Evolutionary conservation across 2,329 filamentous ascomycete species (phyloP), one percentile per base, ranked within the genome.

Genomic region (Raffaelea arxii): DNA sequence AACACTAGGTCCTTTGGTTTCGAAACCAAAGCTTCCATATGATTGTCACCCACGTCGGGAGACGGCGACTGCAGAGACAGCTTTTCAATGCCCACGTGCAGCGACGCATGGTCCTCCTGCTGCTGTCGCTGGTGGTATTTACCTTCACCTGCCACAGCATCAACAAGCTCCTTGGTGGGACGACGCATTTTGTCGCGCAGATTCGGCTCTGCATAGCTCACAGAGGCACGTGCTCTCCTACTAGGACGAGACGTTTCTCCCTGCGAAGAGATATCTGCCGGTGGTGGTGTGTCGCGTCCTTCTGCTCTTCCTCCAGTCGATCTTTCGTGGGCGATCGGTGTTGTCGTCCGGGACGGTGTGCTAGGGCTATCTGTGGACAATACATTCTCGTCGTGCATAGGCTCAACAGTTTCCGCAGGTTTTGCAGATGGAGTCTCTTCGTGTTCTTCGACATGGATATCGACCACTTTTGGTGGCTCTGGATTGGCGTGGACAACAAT

Each of bases 141-240:
- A 25, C 72, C 75, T 54, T 83, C 76, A n/a, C 76, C 79, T 11
- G 74, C 65, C 14, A 91, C 85, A 2, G 85, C 86, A 60, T 89
- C 84, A 30, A 83, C 77, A 10, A 90, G 64, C 53, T 86, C 79
- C 58, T 86, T 86, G 2, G 82, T 85, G 21, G 86, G 85, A 49
- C 86, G 76, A 49, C 86, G 77, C 86, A 92, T 90, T 66, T 92
- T 92, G 58, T 82, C 84, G 51, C 84, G 75, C 37, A 92, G 69
- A 56, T 85, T 91, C 2, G 86, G 86, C 61, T 91, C 85, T 11
- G 85, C 84, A 61, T 92, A 92, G 66, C 84, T 91, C 51, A 92
- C 76, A 43, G 80, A 72, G 11, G 77, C 67, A 55, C 83, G 73
- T 41, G 78, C 77, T 53, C 86, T 76, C 53, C 86, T 72, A 54